Conservation (phyloP, 352 stramenopile species). For the Phytophthora chlamydospora region DNA sequence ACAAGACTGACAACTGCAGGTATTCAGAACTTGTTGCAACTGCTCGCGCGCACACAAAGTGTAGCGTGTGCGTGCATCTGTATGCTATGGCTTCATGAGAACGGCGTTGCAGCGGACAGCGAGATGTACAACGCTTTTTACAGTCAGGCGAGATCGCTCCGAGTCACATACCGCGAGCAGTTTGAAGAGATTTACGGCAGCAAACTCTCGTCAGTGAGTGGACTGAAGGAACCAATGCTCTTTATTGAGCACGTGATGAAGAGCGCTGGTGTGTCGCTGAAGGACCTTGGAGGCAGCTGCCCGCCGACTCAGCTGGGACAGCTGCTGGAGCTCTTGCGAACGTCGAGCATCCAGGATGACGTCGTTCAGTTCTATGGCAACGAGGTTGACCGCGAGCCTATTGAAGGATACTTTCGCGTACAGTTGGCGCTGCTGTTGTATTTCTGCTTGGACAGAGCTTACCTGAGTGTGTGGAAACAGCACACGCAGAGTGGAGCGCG, state of each 20-base stretch:
- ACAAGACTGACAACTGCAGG: constrained; percentile 62
- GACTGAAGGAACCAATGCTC: constrained; percentile 56
- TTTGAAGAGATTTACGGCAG: constrained; percentile 75
- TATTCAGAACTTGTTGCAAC: constrained; percentile 71
- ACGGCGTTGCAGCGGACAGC: constrained; percentile 50
- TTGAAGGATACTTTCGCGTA: constrained; percentile 82
- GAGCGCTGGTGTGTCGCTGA: constrained; percentile 51
- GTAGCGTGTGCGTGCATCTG: constrained; percentile 61
- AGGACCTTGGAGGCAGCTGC: constrained; percentile 49
- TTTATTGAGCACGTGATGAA: constrained; percentile 84
- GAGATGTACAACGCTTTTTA: constrained; percentile 74
- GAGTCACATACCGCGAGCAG: constrained; percentile 61
- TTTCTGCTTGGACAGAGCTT: constrained; percentile 78
- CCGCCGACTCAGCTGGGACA: constrained; percentile 58
- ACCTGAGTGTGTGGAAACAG: constrained; percentile 56
- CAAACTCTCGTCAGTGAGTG: constrained; percentile 55
- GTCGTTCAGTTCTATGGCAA: constrained; percentile 66
- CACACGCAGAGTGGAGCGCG: constrained; percentile 55
- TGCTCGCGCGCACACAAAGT: constrained; percentile 70
- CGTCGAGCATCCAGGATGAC: constrained; percentile 55
- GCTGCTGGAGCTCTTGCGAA: constrained; percentile 58
- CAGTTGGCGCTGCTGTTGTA: constrained; percentile 78
- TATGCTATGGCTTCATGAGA: constrained; percentile 71
- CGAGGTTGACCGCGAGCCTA: constrained; percentile 67
- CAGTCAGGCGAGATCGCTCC: constrained; percentile 54